phyloP scores from a whole-genome alignment of 306 rosid genomes.

The Quercus parvula region DNA sequence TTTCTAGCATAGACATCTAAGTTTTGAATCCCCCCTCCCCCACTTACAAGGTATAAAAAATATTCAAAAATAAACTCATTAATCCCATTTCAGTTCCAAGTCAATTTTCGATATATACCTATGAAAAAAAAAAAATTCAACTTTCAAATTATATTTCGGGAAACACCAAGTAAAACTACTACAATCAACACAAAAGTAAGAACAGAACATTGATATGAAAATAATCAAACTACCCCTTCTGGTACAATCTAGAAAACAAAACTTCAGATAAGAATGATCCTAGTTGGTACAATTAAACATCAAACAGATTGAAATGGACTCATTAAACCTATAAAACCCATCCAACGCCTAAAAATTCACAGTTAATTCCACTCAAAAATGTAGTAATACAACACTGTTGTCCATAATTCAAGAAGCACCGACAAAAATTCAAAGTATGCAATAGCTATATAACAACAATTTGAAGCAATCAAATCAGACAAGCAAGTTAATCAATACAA shows the following conservation, averaged over 20 bases:
- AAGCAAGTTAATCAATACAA: not conserved
- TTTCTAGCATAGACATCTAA: too few relatives aligned
- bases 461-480: not conserved
- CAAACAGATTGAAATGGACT: not conserved
- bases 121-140: too few relatives aligned
- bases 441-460: not conserved
- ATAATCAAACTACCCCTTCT: not conserved
- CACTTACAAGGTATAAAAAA: not conserved
- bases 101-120: not conserved
- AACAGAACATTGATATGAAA: not conserved
- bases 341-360: not conserved
- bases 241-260: not conserved
- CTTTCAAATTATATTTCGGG: not conserved
- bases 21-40: too few relatives aligned
- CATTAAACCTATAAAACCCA: not conserved
- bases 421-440: not conserved
- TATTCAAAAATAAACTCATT: not conserved
- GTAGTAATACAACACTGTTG: not conserved
- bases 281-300: not conserved
- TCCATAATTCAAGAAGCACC: not conserved
- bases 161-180: not conserved
- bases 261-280: not conserved
- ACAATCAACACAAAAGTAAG: not conserved
- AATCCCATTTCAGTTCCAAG: not conserved
- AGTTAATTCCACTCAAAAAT: not conserved